Evolutionary conservation across 306 rosid species (phyloP), one percentile per base, ranked within the genome.

Genomic region (Trifolium fragiferum): DNA sequence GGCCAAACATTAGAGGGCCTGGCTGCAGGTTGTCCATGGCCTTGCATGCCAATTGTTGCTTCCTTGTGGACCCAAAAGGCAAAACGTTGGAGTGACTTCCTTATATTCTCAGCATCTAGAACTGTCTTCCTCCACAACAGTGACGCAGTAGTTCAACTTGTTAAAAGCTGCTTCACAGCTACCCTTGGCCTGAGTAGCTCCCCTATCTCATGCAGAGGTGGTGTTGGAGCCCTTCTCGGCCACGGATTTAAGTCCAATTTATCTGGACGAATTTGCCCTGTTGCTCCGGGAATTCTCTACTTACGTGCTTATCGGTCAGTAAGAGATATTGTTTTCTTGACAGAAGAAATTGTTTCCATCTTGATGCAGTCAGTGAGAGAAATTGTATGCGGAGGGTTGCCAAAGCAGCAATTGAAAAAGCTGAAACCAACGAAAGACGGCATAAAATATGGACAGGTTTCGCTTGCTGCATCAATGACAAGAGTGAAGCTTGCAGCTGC

Each of bases 1-100:
- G 96, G 95, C 74, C 99, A 94, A 46, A 86, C 98, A 63, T 82
- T 94, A 84, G 98, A 92, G 87, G 76, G 84, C 81, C 92, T 94
- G 40, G 96, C 99, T 32, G 97, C 97, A 16, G 96, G 96, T 64
- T 92, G 97, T 78, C 96, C 97, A 4, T 94, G 99, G 98, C 99
- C 99, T 79, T 92, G 97, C 80, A 94, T 94, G 99, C 93, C 99
- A 51, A 90, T 94, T 61, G 99, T 94, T 60, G 92, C 98, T 65
- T 94, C 99, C 83, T 89, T 94, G 37, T 94, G 99, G 99, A 90
- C 98, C 62, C 99, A 87, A 84, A 94, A 92, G 83, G 99, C 97
- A 23, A 94, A 84, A 80, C 88, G 96, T 38, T 92, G 97, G 99
- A 89, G 86, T 18, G 99, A 94, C 85, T 94, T 88, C 82, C 95